Evolutionary conservation across 257 asterid genomes (phyloP).

Genomic region (Gentiana macrophylla): DNA sequence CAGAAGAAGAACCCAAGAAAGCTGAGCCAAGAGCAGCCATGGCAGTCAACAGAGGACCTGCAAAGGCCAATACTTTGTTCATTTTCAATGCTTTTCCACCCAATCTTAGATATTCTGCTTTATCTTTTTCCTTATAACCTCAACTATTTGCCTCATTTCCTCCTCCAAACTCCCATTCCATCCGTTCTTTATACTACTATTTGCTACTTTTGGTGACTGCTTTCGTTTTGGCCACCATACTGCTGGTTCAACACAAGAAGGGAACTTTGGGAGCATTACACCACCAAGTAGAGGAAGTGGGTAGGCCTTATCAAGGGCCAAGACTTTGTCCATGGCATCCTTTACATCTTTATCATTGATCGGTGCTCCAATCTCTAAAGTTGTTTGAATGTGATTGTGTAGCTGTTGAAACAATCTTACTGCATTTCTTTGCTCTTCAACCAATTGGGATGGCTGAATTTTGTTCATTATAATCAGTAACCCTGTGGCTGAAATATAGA

Average conservation of each 20-base stretch:
- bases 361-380: conserved; percentile 27
- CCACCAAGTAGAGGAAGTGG: conserved; percentile 36
- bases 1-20: conserved; percentile 8
- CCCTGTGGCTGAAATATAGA: conserved; percentile 32
- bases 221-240: conserved; percentile 45
- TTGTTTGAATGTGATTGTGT: conserved; percentile 32
- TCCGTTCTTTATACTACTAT: conserved; percentile 18
- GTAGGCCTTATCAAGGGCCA: conserved; percentile 56
- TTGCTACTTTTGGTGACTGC: conserved; percentile 2
- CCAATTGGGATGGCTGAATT: conserved; percentile 71
- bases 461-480: conserved; percentile 22
- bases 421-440: conserved; percentile 71
- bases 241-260: conserved; percentile 34
- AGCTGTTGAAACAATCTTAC: conserved; percentile 49
- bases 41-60: conserved; percentile 50
- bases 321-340: conserved; percentile 42
- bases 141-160: conserved; percentile 42
- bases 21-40: conserved; percentile 50
- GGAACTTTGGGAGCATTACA: conserved; percentile 29
- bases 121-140: conserved; percentile 28
- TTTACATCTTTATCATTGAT: conserved; percentile 22
- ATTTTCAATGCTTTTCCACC: conserved; percentile 43
- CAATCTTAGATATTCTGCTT: conserved; percentile 41
- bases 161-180: conserved; percentile 44
- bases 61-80: conserved; percentile 31